These are phyloP conservation scores for Zelonia costaricensis DNA, from an alignment of 208 protist genomes.

Conservation along the genomic window DNA sequence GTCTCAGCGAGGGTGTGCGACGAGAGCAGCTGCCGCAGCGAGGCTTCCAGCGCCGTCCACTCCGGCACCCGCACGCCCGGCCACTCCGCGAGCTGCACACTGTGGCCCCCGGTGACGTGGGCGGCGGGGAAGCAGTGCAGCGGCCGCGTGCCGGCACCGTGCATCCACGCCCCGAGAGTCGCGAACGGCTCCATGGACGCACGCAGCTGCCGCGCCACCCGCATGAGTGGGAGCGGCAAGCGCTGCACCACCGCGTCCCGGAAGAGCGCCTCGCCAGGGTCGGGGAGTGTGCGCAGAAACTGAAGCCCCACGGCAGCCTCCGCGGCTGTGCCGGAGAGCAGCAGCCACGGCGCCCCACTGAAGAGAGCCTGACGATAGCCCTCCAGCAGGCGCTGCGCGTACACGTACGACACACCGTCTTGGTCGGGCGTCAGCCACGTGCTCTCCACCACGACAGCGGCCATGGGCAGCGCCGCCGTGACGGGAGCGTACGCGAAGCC, in stretches of 20 bases:
- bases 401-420: conserved; percentile 19
- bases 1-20: not conserved
- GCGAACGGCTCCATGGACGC: conserved; percentile 17
- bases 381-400: conserved; percentile 45
- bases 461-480: conserved; percentile 16
- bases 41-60: not conserved
- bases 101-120: not conserved
- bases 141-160: conserved; percentile 4
- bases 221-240: conserved; percentile 9
- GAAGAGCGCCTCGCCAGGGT: conserved; percentile 21
- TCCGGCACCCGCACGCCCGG: not conserved
- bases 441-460: conserved; percentile 38
- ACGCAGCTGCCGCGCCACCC: conserved; percentile 3
- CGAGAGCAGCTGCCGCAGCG: conserved; percentile 21
- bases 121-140: conserved; percentile 6
- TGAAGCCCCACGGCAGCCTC: conserved; percentile 31
- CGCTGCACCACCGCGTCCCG: not conserved
- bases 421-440: conserved; percentile 28
- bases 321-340: conserved; percentile 32
- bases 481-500: not conserved
- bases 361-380: conserved; percentile 58
- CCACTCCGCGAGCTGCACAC: too few species aligned
- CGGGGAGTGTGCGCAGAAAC: conserved; percentile 17
- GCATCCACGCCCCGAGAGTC: conserved; percentile 23
- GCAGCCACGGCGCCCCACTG: conserved; percentile 61